Conservation (phyloP, 768 basidiomycete species). For the Tulasnella sp. region DNA sequence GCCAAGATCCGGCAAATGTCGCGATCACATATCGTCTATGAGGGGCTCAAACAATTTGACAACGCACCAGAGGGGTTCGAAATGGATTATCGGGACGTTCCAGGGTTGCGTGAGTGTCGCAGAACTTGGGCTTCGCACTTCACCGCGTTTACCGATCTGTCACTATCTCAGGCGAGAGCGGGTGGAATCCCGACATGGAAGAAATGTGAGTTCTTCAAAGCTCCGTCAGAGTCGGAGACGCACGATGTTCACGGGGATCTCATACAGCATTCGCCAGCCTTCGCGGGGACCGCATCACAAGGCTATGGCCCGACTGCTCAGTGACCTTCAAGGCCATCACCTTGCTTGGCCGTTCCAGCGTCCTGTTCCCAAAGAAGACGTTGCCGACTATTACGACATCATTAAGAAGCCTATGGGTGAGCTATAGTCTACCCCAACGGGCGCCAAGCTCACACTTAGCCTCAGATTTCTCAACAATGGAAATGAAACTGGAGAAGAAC, state of each 20-base stretch:
- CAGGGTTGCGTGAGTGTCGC: constrained; percentile 68
- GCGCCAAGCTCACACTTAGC: neutral
- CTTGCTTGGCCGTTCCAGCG: constrained; percentile 77
- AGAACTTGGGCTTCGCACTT: constrained; percentile 4
- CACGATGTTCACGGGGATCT: constrained; percentile 16
- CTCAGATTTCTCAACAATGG: constrained; percentile 77
- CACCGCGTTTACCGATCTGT: constrained; percentile 15
- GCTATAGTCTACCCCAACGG: constrained; percentile 23
- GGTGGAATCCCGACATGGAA: constrained; percentile 80
- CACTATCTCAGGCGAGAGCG: constrained; percentile 56
- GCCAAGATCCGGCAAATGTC: constrained; percentile 77
- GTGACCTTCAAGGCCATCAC: constrained; percentile 63
- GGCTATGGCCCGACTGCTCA: constrained; percentile 60
- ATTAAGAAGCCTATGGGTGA: constrained; percentile 88
- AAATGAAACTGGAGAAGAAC: constrained; percentile 78
- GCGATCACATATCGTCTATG: constrained; percentile 72
- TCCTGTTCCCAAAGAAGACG: constrained; percentile 70
- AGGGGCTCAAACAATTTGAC: constrained; percentile 66
- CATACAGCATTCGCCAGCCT: constrained; percentile 33
- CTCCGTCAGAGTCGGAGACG: neutral
- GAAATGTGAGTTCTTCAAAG: constrained; percentile 39
- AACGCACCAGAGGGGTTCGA: constrained; percentile 39
- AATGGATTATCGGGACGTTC: constrained; percentile 65
- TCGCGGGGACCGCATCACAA: constrained; percentile 40
- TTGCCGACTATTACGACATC: constrained; percentile 80